phyloP scores from a whole-genome alignment of 2,329 filamentous ascomycete genomes.

The Fusarium sp. region DNA sequence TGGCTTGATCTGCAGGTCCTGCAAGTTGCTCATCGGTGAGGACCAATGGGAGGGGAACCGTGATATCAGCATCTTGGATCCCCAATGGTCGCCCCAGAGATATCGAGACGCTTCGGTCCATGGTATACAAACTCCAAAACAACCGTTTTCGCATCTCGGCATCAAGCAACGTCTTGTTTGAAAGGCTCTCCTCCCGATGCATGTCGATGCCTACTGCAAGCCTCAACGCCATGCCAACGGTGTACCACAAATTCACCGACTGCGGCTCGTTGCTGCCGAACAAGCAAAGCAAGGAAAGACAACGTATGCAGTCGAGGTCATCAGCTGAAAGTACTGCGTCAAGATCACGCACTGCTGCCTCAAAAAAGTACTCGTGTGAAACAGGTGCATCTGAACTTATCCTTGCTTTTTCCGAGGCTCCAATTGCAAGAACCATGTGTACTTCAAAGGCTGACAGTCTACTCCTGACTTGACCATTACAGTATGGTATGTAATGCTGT shows the following conservation, averaged over 20 bases:
- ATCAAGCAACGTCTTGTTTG: slow-evolving; percentile 26
- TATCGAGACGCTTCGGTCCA: slow-evolving; percentile 42
- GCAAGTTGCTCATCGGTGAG: slow-evolving; percentile 37
- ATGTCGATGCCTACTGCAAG: slow-evolving; percentile 42
- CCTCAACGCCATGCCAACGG: slow-evolving; percentile 38
- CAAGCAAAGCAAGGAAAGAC: slow-evolving; percentile 36
- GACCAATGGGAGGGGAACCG: slow-evolving; percentile 27
- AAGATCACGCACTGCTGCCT: slow-evolving; percentile 32
- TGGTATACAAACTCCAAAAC: slow-evolving; percentile 42
- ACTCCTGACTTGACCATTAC: slow-evolving; percentile 3
- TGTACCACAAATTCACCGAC: slow-evolving; percentile 42
- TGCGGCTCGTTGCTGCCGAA: slow-evolving; percentile 44
- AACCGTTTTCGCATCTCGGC: slow-evolving; percentile 41
- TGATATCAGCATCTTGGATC: slow-evolving; percentile 42
- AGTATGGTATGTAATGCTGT: slow-evolving; percentile 34
- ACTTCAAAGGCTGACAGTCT: slow-evolving; percentile 37
- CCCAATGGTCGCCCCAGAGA: slow-evolving; percentile 36
- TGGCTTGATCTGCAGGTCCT: slow-evolving; percentile 21
- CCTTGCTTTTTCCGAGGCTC: slow-evolving; percentile 35
- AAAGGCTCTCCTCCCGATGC: slow-evolving; percentile 35
- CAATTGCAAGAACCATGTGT: slow-evolving; percentile 43
- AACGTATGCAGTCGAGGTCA: slow-evolving; percentile 39
- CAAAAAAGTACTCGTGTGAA: slow-evolving; percentile 40
- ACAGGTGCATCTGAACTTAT: slow-evolving; percentile 15
- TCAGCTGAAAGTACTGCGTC: slow-evolving; percentile 32